Base-by-base conservation (phyloP, 352 stramenopile genomes). In the Elongisporangium senticosum region DNA sequence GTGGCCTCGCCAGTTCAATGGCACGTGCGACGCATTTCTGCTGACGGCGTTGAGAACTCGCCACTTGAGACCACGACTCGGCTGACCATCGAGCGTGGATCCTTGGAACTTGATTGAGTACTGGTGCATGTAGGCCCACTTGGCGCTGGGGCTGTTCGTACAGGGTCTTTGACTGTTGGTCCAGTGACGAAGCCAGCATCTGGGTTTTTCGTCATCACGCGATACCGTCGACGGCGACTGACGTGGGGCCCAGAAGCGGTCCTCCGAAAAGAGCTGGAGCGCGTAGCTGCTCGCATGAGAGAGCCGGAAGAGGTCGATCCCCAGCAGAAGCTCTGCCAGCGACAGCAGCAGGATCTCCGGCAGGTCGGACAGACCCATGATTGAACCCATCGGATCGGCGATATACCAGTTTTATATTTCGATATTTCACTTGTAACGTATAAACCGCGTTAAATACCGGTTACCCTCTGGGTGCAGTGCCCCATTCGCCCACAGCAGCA, bases 261-360 rank as follows among this genome's bases (percentile, higher is more conserved):
- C 62, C 22, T 70, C 58, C 11, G 66, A 64, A 28, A 72, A 54
- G 56, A 61, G 48, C 15, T 15, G 43, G 7, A 63, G 55, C 61
- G 57, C 65, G 26, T 58, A 63, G 6, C 59, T 21, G 43, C 39
- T 73, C 47, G 53, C 51, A 48, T 73, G 66, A 13, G 66, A 73
- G 21, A 73, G 54, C 21, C 67, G 55, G 50, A 73, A 67, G 59
- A 58, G 58, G 24, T 73, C 55, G 43, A 73, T 63, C 14, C 62
- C 59, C 24, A 56, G 7, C 49, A 73, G 23, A 49, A 64, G 63
- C 33, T 10, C 33, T 10, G 33, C 17, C 13, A 43, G 33, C 33
- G 10, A 10, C 11, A 43, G 33, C 33, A 17, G 33, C 5, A 43
- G 33, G 11, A 7, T 43, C 33, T 43, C 33, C 13, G 33, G 33